phyloP scores from a whole-genome alignment of 2,329 filamentous ascomycete genomes.

The Passalora sequoiae region DNA sequence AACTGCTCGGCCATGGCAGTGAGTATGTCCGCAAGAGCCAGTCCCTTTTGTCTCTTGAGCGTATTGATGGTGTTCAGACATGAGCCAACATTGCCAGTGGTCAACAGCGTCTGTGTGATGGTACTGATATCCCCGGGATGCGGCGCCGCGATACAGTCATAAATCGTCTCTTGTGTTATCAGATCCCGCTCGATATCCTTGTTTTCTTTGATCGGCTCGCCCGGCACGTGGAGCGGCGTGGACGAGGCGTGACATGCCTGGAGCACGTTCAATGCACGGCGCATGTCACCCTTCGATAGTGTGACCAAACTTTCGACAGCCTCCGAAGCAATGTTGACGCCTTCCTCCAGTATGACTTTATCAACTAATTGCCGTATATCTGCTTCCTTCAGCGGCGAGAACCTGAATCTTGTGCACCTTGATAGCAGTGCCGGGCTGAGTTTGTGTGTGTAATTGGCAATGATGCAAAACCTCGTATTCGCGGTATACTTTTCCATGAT shows the following conservation, averaged over 20 bases:
- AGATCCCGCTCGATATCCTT: conserved; percentile 69
- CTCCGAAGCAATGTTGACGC: conserved; percentile 73
- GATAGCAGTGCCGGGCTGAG: conserved; percentile 88
- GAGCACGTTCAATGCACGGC: conserved; percentile 85
- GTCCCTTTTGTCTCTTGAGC: conserved; percentile 75
- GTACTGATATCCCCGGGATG: conserved; percentile 81
- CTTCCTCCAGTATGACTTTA: conserved; percentile 81
- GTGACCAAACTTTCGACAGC: conserved; percentile 78
- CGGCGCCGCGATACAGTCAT: conserved; percentile 93
- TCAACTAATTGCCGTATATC: conserved; percentile 85
- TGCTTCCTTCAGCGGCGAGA: conserved; percentile 82
- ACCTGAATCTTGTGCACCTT: conserved; percentile 88
- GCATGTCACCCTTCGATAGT: conserved; percentile 93
- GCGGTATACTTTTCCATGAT: conserved; percentile 99
- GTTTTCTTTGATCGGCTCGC: conserved; percentile 43
- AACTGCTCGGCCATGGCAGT: conserved; percentile 80
- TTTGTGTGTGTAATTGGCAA: conserved; percentile 98
- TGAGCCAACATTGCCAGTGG: conserved; percentile 79
- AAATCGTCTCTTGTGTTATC: conserved; percentile 88
- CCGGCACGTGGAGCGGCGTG: conserved; percentile 51
- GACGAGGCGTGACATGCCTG: conserved; percentile 96
- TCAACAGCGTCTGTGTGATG: conserved; percentile 77
- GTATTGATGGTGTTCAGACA: conserved; percentile 84
- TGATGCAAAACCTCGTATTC: conserved; percentile 96
- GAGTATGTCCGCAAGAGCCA: conserved; percentile 90